Percentiles rank a stretch among this genome's conserved stretches.
Evolutionary conservation across 768 basidiomycete genomes (phyloP).

Genomic region (Lactarius hengduanensis): DNA sequence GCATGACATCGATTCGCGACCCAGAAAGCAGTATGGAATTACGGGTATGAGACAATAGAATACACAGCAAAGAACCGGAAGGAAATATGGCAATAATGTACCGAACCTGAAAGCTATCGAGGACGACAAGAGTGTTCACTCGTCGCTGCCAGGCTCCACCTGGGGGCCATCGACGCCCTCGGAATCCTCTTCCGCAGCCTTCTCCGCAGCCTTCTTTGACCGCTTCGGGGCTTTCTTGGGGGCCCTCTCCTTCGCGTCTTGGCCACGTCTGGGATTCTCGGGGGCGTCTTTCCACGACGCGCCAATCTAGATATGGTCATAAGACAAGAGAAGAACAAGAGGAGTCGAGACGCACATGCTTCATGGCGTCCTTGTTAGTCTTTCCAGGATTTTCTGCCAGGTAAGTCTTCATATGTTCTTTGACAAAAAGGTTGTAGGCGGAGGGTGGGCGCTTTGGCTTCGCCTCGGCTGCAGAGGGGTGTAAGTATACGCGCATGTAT

Average conservation of each 20-base stretch:
- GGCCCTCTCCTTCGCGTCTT: constrained; percentile 48
- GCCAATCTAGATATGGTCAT: constrained; percentile 45
- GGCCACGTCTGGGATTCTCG: constrained; percentile 63
- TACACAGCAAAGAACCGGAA: constrained; percentile 5
- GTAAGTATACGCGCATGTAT: constrained; percentile 17
- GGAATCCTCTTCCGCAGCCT: constrained; percentile 4
- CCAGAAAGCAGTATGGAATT: neutral
- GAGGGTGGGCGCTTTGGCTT: constrained; percentile 58
- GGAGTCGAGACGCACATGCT: constrained; percentile 34
- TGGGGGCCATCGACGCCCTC: constrained; percentile 17
- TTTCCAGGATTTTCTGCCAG: constrained; percentile 50
- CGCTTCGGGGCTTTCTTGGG: constrained; percentile 38
- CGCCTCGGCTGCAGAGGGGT: constrained; percentile 13
- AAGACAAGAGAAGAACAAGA: neutral
- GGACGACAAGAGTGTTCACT: constrained; percentile 11
- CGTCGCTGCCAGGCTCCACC: constrained; percentile 27
- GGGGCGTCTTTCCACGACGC: constrained; percentile 56
- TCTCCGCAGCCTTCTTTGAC: constrained; percentile 22
- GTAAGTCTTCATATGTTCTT: constrained; percentile 56
- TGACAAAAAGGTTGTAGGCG: constrained; percentile 59
- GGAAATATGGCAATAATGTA: constrained; percentile 13
- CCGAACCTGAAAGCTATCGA: neutral
- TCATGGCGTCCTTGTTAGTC: constrained; percentile 55
- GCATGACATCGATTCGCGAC: neutral
- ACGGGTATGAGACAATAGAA: constrained; percentile 15